phyloP scores from a whole-genome alignment of 176 grass and related monocot genomes.

The Phyllostachys edulis region DNA sequence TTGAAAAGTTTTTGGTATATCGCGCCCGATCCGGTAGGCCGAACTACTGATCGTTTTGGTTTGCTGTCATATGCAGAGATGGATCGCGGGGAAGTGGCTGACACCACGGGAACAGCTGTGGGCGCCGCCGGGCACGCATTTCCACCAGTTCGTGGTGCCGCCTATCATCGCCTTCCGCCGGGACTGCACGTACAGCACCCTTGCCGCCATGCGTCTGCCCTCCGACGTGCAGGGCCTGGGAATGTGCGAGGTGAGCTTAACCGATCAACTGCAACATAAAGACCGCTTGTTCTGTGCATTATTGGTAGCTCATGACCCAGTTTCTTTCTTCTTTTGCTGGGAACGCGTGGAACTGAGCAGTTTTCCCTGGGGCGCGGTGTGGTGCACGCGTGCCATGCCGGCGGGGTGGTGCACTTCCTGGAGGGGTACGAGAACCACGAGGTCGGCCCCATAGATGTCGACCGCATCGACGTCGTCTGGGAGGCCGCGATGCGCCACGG shows the following conservation, averaged over 20 bases:
- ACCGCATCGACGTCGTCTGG: slow-evolving; percentile 54
- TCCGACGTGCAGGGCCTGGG: slow-evolving; percentile 53
- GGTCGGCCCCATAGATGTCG: slow-evolving; percentile 31
- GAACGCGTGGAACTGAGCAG: too few species aligned
- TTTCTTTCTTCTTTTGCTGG: too few species aligned
- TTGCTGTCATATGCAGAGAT: slow-evolving; percentile 34
- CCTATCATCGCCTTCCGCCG: slow-evolving; percentile 57
- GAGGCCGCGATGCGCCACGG: slow-evolving; percentile 53
- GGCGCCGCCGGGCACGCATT: slow-evolving; percentile 64
- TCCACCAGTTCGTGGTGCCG: slow-evolving; percentile 76
- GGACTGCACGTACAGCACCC: slow-evolving; percentile 61
- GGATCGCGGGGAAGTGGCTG: slow-evolving; percentile 73
- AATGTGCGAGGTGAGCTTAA: slow-evolving; percentile 36
- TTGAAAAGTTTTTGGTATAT: too few species aligned
- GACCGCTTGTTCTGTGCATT: too few species aligned
- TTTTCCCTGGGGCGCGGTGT: slow-evolving; percentile 38
- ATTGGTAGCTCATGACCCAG: too few species aligned
- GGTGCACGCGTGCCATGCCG: slow-evolving; percentile 70
- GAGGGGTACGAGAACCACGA: slow-evolving; percentile 57
- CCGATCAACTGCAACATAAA: too few species aligned
- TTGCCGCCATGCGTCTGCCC: slow-evolving; percentile 67
- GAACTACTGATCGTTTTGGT: not conserved
- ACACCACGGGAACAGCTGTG: slow-evolving; percentile 45
- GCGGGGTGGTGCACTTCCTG: slow-evolving; percentile 42
- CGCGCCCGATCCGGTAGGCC: too few species aligned